Base-by-base conservation (phyloP, 139 green algal species). In the Haematococcus lacustris region DNA sequence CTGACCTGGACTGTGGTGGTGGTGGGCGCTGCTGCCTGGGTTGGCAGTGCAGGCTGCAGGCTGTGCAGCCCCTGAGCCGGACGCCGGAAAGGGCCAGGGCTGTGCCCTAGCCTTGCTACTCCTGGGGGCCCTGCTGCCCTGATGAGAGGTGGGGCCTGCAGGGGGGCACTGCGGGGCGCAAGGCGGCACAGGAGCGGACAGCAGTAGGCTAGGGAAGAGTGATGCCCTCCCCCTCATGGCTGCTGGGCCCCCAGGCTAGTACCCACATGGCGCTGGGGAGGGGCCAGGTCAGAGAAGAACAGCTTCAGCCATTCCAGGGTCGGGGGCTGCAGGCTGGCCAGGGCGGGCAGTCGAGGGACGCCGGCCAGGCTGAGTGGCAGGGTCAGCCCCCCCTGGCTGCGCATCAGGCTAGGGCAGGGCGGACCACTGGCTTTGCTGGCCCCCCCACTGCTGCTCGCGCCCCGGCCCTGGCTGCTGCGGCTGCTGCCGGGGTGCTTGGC, bases 281-380 rank as follows among this genome's bases (percentile, higher is more conserved):
- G 73, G 21, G 59, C 51, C 32, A 90, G 68, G 53, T 86, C 80
- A 9, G 23, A 30, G 66, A 87, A 82, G 39, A 86, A 83, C 3
- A 32, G 63, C 40, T 82, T 66, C 57, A 90, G 70, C 82, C 76
- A 83, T 3, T 34, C 68, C 17, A 80, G 30, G 0, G 30, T 53
- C 23, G 77, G 76, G 1, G 77, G 30, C 5, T 62, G 23, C 2
- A 87, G 38, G 21, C 26, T 34, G 30, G 35, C 35, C 70, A 85
- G 53, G 3, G 71, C 67, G 3, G 71, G 68, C 6, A 74, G 66
- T 1, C 2, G 66, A 25, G 38, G 34, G 17, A 75, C 37, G 39
- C 64, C 21, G 13, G 64, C 59, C 51, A 76, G 35, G 33, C 33
- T 59, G 9, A 47, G 37, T 32, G 71, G 66, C 33, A 73, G 33